Evolutionary conservation across 495 filamentous ascomycete species (phyloP), one percentile per base, ranked within the genome.

Genomic region (Neurospora hispaniola): DNA sequence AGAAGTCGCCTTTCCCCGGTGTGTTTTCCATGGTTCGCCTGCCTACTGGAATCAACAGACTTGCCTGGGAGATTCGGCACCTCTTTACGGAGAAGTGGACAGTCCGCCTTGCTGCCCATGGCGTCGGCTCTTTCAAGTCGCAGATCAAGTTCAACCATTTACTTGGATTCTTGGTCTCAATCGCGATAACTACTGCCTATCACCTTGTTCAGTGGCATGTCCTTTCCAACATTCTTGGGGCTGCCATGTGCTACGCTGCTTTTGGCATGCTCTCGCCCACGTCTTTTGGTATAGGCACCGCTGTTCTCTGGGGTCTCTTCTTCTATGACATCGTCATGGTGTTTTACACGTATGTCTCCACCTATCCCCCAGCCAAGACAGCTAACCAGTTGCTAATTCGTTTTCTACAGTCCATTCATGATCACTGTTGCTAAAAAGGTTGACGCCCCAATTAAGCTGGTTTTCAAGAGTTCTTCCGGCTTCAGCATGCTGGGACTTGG

Each of bases 291-390:
- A 97, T 93, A 0, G 96, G 94, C 4, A 90, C 90, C 2, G 80
- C 93, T 38, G 90, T 99, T 41, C 84, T 98, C 0, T 83, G 80
- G 4, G 92, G 90, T 0, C 84, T 99, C 18, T 98, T 98, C 80
- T 86, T 95, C 76, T 99, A 99, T 76, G 96, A 99, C 76, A 95
- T 99, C 70, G 91, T 94, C 78, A 96, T 98, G 83, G 96, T 99
- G 71, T 99, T 98, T 79, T 99, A 92, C 80, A 99, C 96, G 84
- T 89, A 79, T 78, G 86, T 82, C 11, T 44, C 31, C 54, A 20
- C 10, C n/a, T 59, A 27, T 42, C 10, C 73, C 62, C 7, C 41
- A 6, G 40, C n/a, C 35, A 35, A 18, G 54, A 2, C 54, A 40
- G 23, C 43, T 9, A 31, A n/a, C 31, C 2, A 46, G 20, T 23